A percentile compares a stretch with the other conserved stretches of the same genome.
phyloP scores from a whole-genome alignment of 306 rosid species.

The Chamaecrista fasciculata region DNA sequence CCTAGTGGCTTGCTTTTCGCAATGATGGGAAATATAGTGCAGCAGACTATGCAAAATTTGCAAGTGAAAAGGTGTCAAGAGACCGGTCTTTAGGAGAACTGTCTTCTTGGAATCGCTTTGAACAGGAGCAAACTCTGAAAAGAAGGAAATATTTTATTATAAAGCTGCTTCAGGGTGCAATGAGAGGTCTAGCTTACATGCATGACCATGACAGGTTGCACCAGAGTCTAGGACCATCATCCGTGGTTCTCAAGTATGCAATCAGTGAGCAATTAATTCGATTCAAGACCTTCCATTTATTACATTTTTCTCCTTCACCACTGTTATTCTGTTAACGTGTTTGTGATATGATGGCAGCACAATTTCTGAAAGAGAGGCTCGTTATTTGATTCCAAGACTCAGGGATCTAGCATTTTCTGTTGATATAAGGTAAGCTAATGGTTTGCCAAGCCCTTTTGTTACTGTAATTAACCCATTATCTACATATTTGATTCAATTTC shows the following conservation, averaged over 20 bases:
- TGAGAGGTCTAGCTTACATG: slow-evolving; percentile 81
- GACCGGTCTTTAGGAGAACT: slow-evolving; percentile 35
- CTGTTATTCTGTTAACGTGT: slow-evolving; percentile 17
- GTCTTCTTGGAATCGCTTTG: slow-evolving; percentile 72
- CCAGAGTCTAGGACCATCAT: slow-evolving; percentile 97
- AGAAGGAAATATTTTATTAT: slow-evolving; percentile 60
- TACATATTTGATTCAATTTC: too few relatives aligned
- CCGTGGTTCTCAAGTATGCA: slow-evolving; percentile 79
- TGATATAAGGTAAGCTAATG: slow-evolving; percentile 59
- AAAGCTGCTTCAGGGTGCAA: slow-evolving; percentile 70
- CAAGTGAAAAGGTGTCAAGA: slow-evolving; percentile 64
- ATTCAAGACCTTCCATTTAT: slow-evolving; percentile 23
- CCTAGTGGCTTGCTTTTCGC: slow-evolving; percentile 98
- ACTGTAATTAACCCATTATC: slow-evolving; percentile 11
- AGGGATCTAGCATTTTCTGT: slow-evolving; percentile 91
- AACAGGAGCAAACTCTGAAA: slow-evolving; percentile 50
- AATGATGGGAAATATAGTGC: slow-evolving; percentile 83
- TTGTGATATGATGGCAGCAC: slow-evolving; percentile 57
- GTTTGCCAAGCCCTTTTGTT: not conserved
- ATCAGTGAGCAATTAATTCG: slow-evolving; percentile 15
- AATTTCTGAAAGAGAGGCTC: slow-evolving; percentile 68
- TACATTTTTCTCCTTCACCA: too few relatives aligned
- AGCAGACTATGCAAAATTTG: slow-evolving; percentile 76
- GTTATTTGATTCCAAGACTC: slow-evolving; percentile 81
- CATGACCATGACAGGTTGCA: slow-evolving; percentile 76